Conservation (phyloP, 2,329 filamentous ascomycete genomes). For the Proliferodiscus dingleyae region DNA sequence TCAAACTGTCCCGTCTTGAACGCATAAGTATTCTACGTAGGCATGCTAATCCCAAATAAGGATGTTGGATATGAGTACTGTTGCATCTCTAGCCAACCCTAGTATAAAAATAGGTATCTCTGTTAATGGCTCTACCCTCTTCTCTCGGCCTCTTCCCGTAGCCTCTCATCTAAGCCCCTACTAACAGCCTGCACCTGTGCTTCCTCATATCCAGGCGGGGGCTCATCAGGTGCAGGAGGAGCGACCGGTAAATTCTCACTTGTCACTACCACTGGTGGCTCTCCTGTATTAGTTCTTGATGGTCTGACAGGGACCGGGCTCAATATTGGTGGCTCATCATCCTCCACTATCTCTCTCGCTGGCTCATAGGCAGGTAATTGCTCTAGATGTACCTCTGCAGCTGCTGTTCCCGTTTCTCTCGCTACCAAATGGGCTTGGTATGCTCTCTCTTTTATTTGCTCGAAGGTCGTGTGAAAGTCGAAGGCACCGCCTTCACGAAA, state of each 20-base stretch:
- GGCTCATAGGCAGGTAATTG: conserved; percentile 85
- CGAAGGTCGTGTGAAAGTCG: conserved; percentile 80
- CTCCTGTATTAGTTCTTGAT: conserved; percentile 9
- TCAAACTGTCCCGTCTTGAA: too few species aligned
- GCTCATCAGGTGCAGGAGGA: conserved; percentile 56
- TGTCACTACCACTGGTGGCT: conserved; percentile 23
- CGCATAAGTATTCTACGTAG: too few species aligned
- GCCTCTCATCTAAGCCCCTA: conserved; percentile 59
- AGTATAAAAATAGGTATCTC: too few species aligned
- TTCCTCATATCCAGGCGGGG: conserved; percentile 88
- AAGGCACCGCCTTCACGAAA: conserved; percentile 96
- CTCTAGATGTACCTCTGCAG: conserved; percentile 69
- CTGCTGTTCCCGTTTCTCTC: conserved; percentile 48
- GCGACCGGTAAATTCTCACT: background rate
- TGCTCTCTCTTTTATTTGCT: conserved; percentile 77
- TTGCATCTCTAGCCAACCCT: too few species aligned
- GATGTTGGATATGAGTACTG: too few species aligned
- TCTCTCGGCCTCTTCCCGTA: conserved; percentile 67
- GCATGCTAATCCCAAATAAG: too few species aligned
- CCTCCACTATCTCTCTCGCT: conserved; percentile 26
- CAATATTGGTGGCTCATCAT: conserved; percentile 20
- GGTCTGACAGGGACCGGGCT: conserved; percentile 20
- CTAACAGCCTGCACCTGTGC: conserved; percentile 68
- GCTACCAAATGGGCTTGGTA: conserved; percentile 75
- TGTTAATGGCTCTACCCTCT: too few species aligned